Evolutionary conservation across 306 rosid genomes (phyloP).

Genomic region (Cicer cuneatum): DNA sequence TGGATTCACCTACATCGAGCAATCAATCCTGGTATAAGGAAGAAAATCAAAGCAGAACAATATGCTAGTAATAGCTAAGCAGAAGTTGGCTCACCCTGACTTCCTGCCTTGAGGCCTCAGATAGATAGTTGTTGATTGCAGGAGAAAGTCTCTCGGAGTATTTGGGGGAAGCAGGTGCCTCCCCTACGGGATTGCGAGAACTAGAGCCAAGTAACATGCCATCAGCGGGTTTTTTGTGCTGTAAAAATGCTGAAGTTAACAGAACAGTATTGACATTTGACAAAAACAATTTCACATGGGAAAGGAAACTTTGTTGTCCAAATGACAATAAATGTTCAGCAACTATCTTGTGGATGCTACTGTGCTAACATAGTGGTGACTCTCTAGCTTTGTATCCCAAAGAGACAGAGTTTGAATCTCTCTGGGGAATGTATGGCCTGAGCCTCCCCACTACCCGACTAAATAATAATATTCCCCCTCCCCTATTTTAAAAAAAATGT

Average conservation of each 20-base stretch:
- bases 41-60: conserved; percentile 27
- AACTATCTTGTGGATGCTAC: not conserved
- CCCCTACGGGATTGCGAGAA: conserved; percentile 91
- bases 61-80: conserved; percentile 29
- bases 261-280: conserved; percentile 30
- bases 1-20: conserved; percentile 17
- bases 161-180: conserved; percentile 89
- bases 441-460: not conserved
- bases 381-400: not conserved
- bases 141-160: conserved; percentile 98
- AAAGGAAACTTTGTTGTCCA: conserved; percentile 9
- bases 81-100: conserved; percentile 76
- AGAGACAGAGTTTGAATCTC: not conserved
- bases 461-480: not conserved
- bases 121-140: conserved; percentile 90
- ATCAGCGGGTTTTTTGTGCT: conserved; percentile 97
- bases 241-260: conserved; percentile 50
- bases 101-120: conserved; percentile 98
- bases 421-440: not conserved
- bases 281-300: conserved; percentile 15
- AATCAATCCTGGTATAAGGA: conserved; percentile 20
- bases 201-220: conserved; percentile 92
- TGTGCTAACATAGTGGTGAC: not conserved
- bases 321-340: not conserved
- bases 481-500: not conserved